Evolutionary conservation across 2,329 filamentous ascomycete genomes (phyloP).

Genomic region (Penicillium thymicola): DNA sequence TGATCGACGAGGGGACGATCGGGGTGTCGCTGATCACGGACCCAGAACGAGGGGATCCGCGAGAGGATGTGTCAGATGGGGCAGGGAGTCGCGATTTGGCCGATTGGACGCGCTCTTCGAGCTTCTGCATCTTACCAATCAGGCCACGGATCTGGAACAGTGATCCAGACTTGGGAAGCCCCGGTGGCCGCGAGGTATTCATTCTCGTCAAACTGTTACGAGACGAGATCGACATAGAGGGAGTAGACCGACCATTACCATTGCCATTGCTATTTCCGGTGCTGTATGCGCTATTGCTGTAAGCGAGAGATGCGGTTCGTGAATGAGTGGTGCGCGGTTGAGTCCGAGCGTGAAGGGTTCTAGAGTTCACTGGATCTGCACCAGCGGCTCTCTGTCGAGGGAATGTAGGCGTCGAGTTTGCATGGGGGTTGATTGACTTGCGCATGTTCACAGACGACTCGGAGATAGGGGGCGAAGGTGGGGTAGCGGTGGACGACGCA

Average conservation of each 20-base stretch:
- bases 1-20: constrained; percentile 53
- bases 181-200: constrained; percentile 39
- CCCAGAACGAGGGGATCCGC: constrained; percentile 67
- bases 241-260: constrained; percentile 41
- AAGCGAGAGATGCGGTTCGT: constrained; percentile 59
- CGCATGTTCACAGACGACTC: constrained; percentile 67
- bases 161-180: constrained; percentile 63
- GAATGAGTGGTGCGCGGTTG: constrained; percentile 49
- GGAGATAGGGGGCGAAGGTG: constrained; percentile 90
- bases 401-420: constrained; percentile 45
- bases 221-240: constrained; percentile 40
- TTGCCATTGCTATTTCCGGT: not conserved
- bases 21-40: constrained; percentile 48
- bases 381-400: constrained; percentile 44
- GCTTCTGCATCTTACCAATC: constrained; percentile 93
- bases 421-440: constrained; percentile 48
- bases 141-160: constrained; percentile 89
- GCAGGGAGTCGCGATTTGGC: constrained; percentile 88
- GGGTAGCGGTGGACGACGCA: constrained; percentile 68
- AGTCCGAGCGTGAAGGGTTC: constrained; percentile 46
- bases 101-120: constrained; percentile 89
- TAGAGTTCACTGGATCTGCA: constrained; percentile 53
- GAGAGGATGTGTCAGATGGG: constrained; percentile 72
- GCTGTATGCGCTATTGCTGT: constrained; percentile 30
- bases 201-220: constrained; percentile 50